phyloP scores from a whole-genome alignment of 306 rosid species.

The Castanea sativa region DNA sequence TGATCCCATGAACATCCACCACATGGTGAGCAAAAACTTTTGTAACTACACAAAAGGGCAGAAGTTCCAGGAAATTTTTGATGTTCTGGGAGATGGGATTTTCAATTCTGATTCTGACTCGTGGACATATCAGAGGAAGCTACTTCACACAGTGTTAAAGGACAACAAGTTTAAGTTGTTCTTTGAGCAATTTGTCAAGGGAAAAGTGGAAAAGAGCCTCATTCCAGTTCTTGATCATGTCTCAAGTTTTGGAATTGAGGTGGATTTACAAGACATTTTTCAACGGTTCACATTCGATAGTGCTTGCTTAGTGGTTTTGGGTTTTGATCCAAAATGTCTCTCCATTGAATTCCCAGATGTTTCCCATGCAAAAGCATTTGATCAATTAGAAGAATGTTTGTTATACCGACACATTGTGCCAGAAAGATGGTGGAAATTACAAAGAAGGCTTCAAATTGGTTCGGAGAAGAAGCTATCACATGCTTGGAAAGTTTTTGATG shows the following conservation, averaged over 20 bases:
- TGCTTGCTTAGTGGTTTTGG: conserved; percentile 10
- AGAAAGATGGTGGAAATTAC: background rate
- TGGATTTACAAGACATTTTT: conserved; percentile 30
- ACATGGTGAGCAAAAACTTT: background rate
- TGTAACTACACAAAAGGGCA: conserved; percentile 19
- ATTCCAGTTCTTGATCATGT: conserved; percentile 19
- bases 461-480: background rate
- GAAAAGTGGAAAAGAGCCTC: conserved; percentile 14
- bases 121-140: conserved; percentile 31
- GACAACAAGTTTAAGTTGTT: background rate
- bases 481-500: too few species aligned
- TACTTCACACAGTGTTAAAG: background rate
- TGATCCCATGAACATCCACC: conserved; percentile 37
- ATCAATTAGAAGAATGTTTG: conserved; percentile 5
- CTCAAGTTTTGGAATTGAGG: background rate
- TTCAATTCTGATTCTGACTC: conserved; percentile 21
- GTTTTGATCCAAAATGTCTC: conserved; percentile 8
- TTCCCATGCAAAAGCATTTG: conserved; percentile 14
- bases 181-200: background rate
- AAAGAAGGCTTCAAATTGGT: conserved; percentile 2
- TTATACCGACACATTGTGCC: conserved; percentile 18
- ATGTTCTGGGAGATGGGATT: conserved; percentile 29
- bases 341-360: background rate
- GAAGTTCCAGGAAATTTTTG: conserved; percentile 10
- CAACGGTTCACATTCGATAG: conserved; percentile 17